Percentiles rank a stretch among this genome's conserved stretches.
phyloP scores from a whole-genome alignment of 768 basidiomycete genomes.

The Tricholoma saponaceum region DNA sequence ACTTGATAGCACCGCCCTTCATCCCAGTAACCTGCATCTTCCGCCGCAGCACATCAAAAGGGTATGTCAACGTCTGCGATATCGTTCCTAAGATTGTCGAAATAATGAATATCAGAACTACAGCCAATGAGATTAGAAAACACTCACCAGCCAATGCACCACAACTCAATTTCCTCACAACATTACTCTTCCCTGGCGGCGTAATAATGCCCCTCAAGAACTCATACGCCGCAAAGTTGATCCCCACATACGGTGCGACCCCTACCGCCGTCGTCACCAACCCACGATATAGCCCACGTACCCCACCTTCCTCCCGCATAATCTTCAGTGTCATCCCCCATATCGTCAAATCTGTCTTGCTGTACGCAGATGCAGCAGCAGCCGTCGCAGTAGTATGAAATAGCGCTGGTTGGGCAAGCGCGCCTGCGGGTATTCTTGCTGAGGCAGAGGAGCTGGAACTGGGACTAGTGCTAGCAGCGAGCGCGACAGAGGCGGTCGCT shows the following conservation, averaged over 20 bases:
- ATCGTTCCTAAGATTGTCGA: constrained; percentile 55
- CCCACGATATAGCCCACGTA: constrained; percentile 84
- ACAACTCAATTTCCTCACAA: constrained; percentile 70
- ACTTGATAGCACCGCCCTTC: constrained; percentile 58
- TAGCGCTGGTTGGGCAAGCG: constrained; percentile 38
- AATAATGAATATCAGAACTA: neutral
- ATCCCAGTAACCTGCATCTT: constrained; percentile 96
- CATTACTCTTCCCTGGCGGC: constrained; percentile 73
- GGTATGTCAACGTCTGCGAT: constrained; percentile 93
- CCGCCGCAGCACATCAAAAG: constrained; percentile 89
- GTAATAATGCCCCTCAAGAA: constrained; percentile 69
- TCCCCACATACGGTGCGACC: constrained; percentile 85
- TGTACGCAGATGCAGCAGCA: constrained; percentile 23
- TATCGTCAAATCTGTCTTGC: constrained; percentile 60
- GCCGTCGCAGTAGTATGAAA: constrained; percentile 53
- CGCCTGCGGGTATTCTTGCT: constrained; percentile 17
- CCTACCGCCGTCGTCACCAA: constrained; percentile 81
- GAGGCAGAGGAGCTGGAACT: constrained; percentile 22
- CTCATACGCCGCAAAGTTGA: constrained; percentile 96
- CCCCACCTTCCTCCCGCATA: constrained; percentile 87
- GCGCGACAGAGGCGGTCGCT: constrained; percentile 76
- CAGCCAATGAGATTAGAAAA: neutral
- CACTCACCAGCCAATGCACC: constrained; percentile 80
- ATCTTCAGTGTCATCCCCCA: constrained; percentile 90
- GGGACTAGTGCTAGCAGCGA: constrained; percentile 20